Conservation (phyloP, 1,284 basidiomycete species). For the Xerocomus minutiporus region DNA sequence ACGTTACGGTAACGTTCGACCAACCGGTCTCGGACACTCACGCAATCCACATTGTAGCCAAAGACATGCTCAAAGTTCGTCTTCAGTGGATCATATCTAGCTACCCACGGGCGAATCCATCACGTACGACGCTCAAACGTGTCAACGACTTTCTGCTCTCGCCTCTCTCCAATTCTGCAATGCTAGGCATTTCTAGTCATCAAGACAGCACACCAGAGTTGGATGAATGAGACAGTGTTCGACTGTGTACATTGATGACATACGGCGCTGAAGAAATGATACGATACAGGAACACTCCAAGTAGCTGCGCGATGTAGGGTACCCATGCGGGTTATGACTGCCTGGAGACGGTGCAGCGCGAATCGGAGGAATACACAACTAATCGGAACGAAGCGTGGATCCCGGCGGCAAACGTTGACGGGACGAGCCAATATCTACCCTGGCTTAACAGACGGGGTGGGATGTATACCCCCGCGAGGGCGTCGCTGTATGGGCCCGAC, state of each 20-base stretch:
- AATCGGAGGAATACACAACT: constrained; percentile 52
- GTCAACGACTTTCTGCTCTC: constrained; percentile 74
- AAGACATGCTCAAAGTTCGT: constrained; percentile 59
- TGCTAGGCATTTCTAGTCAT: not conserved
- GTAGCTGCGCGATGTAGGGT: not conserved
- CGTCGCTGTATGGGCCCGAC: constrained; percentile 76
- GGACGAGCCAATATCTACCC: constrained; percentile 69
- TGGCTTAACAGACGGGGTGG: constrained; percentile 46
- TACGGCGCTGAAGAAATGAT: not conserved
- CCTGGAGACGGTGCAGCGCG: constrained; percentile 22
- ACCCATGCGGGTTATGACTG: not conserved
- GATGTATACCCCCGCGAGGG: constrained; percentile 65
- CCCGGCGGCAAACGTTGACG: constrained; percentile 67
- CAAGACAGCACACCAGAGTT: not conserved
- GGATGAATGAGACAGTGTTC: not conserved
- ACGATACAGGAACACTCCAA: not conserved
- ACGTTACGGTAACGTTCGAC: constrained; percentile 9
- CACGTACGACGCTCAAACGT: constrained; percentile 68
- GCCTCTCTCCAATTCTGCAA: constrained; percentile 19
- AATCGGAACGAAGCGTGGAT: constrained; percentile 57
- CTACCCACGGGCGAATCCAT: constrained; percentile 69
- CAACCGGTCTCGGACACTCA: not conserved
- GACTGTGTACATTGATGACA: not conserved
- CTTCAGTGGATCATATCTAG: constrained; percentile 80
- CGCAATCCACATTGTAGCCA: constrained; percentile 32